These are phyloP conservation scores for Elsinoe arachidis DNA, from an alignment of 2,329 filamentous ascomycete genomes.

Conservation along the genomic window DNA sequence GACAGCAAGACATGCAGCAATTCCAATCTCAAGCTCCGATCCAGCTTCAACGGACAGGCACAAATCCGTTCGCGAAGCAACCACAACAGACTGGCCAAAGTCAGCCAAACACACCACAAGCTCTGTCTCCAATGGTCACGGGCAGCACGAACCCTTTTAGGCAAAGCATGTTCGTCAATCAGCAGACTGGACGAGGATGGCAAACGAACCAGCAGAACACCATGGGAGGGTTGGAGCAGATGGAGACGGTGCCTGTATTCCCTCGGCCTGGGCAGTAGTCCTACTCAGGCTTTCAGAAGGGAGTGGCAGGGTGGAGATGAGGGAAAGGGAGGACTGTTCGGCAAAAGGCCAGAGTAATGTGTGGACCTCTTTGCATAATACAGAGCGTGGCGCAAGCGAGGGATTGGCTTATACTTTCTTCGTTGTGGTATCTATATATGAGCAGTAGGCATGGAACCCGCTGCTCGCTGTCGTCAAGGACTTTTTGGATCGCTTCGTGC, in stretches of 20 bases:
- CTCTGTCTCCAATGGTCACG: conserved; percentile 65
- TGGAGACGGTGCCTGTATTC: conserved; percentile 76
- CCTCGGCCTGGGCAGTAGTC: conserved; percentile 57
- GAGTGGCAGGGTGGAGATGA: conserved; percentile 3
- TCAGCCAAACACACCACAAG: conserved; percentile 26
- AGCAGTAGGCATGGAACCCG: not conserved
- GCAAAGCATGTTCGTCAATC: conserved; percentile 82
- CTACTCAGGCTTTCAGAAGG: not conserved
- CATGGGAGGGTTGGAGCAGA: conserved; percentile 66
- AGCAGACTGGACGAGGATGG: conserved; percentile 81
- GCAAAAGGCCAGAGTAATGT: conserved; percentile 1
- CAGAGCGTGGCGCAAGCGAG: conserved; percentile 5
- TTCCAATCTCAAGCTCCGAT: conserved; percentile 36
- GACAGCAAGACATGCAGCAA: conserved; percentile 18
- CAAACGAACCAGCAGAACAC: conserved; percentile 67
- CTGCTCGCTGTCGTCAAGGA: not conserved
- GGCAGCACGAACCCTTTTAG: conserved; percentile 93
- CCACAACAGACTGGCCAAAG: conserved; percentile 30
- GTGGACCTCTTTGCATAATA: not conserved
- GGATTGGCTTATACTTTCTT: not conserved
- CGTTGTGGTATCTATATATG: not conserved
- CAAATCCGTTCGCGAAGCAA: conserved; percentile 56
- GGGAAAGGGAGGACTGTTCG: not conserved
- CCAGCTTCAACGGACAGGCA: conserved; percentile 55
- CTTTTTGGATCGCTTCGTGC: not conserved